These are phyloP conservation scores for Lepiota brunneoincarnata DNA, from an alignment of 768 basidiomycete species.

Conservation along the genomic window DNA sequence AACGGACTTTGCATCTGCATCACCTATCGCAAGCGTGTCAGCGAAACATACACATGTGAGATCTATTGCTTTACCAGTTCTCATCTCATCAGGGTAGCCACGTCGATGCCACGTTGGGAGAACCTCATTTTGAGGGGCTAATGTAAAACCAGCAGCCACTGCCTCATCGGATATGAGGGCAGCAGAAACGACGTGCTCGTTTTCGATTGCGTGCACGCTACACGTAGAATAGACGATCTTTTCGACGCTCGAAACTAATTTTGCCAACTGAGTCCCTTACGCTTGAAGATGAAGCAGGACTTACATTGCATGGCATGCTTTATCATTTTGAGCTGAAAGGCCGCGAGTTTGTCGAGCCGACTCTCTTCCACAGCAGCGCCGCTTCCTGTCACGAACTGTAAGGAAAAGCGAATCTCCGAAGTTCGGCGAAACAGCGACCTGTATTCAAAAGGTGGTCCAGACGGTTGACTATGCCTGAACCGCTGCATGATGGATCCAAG, in stretches of 20 bases:
- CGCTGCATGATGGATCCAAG: slow-evolving; percentile 95
- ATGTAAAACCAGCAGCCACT: slow-evolving; percentile 49
- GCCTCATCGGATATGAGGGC: slow-evolving; percentile 76
- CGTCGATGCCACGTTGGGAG: slow-evolving; percentile 83
- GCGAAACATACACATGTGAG: not conserved
- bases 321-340: slow-evolving; percentile 90
- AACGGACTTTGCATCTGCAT: slow-evolving; percentile 53
- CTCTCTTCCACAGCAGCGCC: slow-evolving; percentile 60
- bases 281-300: slow-evolving; percentile 18
- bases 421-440: slow-evolving; percentile 40
- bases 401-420: not conserved
- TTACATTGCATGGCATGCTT: slow-evolving; percentile 94
- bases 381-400: slow-evolving; percentile 35
- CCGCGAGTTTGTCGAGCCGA: slow-evolving; percentile 78
- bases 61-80: slow-evolving; percentile 41
- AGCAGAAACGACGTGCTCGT: slow-evolving; percentile 84
- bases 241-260: slow-evolving; percentile 68
- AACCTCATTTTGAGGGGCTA: slow-evolving; percentile 67
- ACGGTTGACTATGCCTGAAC: slow-evolving; percentile 89
- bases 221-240: slow-evolving; percentile 98
- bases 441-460: slow-evolving; percentile 79
- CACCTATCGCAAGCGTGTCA: not conserved
- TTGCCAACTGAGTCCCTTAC: slow-evolving; percentile 7
- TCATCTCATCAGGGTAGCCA: slow-evolving; percentile 68
- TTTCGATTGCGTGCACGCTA: slow-evolving; percentile 86